Evolutionary conservation across 108 stramenopile species (phyloP), one percentile per base, ranked within the genome.

Genomic region (Nitzschia inconspicua): DNA sequence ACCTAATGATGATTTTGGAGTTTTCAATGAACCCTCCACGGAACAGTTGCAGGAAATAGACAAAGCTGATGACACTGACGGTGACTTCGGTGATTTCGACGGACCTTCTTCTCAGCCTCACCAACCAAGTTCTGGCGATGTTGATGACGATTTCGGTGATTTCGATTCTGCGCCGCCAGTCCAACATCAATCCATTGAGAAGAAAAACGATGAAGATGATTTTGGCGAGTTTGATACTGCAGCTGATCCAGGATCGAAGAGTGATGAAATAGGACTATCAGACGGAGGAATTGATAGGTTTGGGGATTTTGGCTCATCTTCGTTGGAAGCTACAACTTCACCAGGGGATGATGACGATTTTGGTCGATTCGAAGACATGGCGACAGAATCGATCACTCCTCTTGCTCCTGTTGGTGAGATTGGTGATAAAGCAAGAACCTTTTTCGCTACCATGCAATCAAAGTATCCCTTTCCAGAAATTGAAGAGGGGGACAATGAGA

Each of bases 221-320:
- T 68, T 68, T 30, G 67, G 67, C 9, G 67, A 52, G 2, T 68
- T 66, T 34, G 65, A 41, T 32, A n/a, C n/a, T n/a, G 65, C 37
- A 16, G 55, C 65, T 10, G n/a, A n/a, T n/a, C n/a, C n/a, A n/a
- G n/a, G n/a, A n/a, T n/a, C n/a, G n/a, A n/a, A n/a, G n/a, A n/a
- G n/a, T n/a, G n/a, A n/a, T n/a, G n/a, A n/a, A n/a, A n/a, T n/a
- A n/a, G n/a, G n/a, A n/a, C n/a, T n/a, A n/a, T n/a, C n/a, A n/a
- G n/a, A n/a, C n/a, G n/a, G n/a, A n/a, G n/a, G n/a, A n/a, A n/a
- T n/a, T n/a, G n/a, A n/a, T n/a, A n/a, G n/a, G n/a, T n/a, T n/a
- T n/a, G n/a, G n/a, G n/a, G n/a, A n/a, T n/a, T n/a, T n/a, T n/a
- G n/a, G n/a, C n/a, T n/a, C n/a, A n/a, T n/a, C n/a, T n/a, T n/a